Base-by-base conservation (phyloP, 208 protist genomes). In the Borovskyia barvae region DNA sequence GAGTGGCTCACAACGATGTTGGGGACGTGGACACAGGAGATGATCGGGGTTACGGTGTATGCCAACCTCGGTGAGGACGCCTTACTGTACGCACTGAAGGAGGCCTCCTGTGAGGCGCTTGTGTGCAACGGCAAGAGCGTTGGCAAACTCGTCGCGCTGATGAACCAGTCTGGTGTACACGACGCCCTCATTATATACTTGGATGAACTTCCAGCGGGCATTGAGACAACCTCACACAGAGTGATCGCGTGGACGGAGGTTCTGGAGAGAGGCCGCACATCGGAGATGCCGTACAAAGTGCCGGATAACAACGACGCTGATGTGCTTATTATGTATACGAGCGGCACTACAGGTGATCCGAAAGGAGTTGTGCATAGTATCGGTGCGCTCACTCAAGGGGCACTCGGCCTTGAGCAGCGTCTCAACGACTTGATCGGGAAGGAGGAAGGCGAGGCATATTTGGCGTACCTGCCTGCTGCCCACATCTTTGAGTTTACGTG, bases 401-500 rank as follows among this genome's bases (percentile, higher is more conserved):
- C 77, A 22, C 33, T 50, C 29, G 62, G 46, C 9, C 47, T 88
- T 7, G 43, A 58, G 32, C 17, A 72, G 12, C 71, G 75, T 26
- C 66, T 95, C 1, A 64, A 29, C 1, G 74, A 84, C 29, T 37
- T 90, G 30, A 28, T 93, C 40, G 83, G 78, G 2, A 37, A 59
- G 25, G 22, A 52, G 33, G 63, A 75, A 17, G 65, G 92, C 7
- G 82, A 82, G 41, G 65, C 61, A 26, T 95, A 96, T 65, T 48
- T 93, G 14, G 75, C 87, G 5, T 98, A 97, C 58, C 82, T 98
- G 17, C 94, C 94, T 24, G 41, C 86, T 1, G 92, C 90, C 8
- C 94, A 98, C 80, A 95, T 97, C 52, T 86, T 97, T 24, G 94
- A 98, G 76, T 75, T 96, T 39, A 53, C 65, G 6, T 80, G 70